These are phyloP conservation scores for Maudiozyma humilis DNA, from an alignment of 1,139 yeast genomes.

Conservation along the genomic window DNA sequence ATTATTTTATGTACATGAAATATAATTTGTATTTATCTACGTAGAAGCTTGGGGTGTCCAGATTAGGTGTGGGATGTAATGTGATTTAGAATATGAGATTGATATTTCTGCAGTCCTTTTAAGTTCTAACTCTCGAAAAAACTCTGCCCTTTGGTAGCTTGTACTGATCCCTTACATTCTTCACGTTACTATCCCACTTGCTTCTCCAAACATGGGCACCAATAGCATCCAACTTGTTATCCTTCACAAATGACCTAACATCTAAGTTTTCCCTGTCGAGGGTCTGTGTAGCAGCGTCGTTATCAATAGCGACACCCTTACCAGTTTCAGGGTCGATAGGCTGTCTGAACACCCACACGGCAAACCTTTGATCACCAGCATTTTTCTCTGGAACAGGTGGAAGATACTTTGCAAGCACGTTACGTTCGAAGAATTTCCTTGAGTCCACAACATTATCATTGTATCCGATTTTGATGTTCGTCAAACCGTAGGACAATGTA, in stretches of 20 bases:
- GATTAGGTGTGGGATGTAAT: neutral
- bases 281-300: neutral
- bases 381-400: conserved; percentile 93
- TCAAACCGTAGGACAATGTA: conserved; percentile 68
- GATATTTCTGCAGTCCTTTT: conserved; percentile 4
- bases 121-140: conserved; percentile 47
- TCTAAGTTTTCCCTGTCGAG: conserved; percentile 47
- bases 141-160: conserved; percentile 71
- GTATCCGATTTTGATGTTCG: conserved; percentile 56
- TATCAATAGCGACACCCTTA: neutral
- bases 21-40: neutral
- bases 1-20: conserved; percentile 2
- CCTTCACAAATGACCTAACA: conserved; percentile 57
- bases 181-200: conserved; percentile 69
- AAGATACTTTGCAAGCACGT: conserved; percentile 40
- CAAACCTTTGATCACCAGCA: conserved; percentile 70
- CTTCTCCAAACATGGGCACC: conserved; percentile 95
- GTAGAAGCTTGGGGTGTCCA: neutral
- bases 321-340: conserved; percentile 13
- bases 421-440: conserved; percentile 36
- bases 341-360: conserved; percentile 89
- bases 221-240: conserved; percentile 54
- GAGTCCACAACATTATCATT: conserved; percentile 53
- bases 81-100: neutral
- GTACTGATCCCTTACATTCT: conserved; percentile 55